Conservation (phyloP, 352 stramenopile genomes). For the Phytophthora ohioensis region DNA sequence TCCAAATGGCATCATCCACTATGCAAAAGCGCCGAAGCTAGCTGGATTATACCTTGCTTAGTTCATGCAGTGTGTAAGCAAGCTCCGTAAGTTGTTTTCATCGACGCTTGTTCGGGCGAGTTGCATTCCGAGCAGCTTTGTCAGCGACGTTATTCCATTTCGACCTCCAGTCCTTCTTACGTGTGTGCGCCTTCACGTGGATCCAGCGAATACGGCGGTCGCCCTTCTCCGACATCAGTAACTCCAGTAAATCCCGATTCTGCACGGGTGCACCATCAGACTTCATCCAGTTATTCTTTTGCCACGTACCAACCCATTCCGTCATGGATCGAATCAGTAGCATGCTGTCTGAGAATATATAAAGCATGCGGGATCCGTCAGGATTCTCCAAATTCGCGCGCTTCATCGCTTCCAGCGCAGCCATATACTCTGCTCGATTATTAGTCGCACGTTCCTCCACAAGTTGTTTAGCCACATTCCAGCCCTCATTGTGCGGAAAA, state of each 20-base stretch:
- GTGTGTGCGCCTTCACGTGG: slow-evolving; percentile 74
- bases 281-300: slow-evolving; percentile 72
- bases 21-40: not conserved
- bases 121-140: slow-evolving; percentile 50
- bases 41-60: not conserved
- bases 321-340: slow-evolving; percentile 85
- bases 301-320: slow-evolving; percentile 72
- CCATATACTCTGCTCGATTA: slow-evolving; percentile 66
- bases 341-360: slow-evolving; percentile 85
- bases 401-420: slow-evolving; percentile 70
- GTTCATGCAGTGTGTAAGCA: no score
- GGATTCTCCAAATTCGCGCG: slow-evolving; percentile 69
- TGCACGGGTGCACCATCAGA: slow-evolving; percentile 57
- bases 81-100: not conserved
- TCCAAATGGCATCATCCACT: no score
- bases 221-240: slow-evolving; percentile 54
- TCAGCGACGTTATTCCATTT: slow-evolving; percentile 80
- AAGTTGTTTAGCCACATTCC: slow-evolving; percentile 71
- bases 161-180: slow-evolving; percentile 67
- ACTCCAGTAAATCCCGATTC: slow-evolving; percentile 77
- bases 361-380: slow-evolving; percentile 42
- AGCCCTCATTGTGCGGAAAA: slow-evolving; percentile 69
- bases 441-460: slow-evolving; percentile 54
- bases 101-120: slow-evolving; percentile 11
- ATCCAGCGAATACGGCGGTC: slow-evolving; percentile 62